These are phyloP conservation scores for Colletotrichum cuscutae DNA, from an alignment of 2,329 filamentous ascomycete genomes.

Conservation along the genomic window DNA sequence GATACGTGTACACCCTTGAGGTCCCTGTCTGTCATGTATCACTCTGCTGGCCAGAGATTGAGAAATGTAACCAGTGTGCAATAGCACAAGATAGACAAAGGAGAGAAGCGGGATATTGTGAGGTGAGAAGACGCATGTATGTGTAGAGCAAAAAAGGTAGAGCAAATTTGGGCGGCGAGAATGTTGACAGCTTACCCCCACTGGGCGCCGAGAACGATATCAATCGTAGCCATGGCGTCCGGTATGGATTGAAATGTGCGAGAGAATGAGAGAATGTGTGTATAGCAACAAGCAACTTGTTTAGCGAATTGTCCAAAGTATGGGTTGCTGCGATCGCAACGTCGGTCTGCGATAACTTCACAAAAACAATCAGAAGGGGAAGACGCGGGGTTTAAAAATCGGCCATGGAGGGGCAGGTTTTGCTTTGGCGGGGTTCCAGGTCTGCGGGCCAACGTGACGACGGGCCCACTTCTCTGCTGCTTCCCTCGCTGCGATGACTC, in stretches of 20 bases:
- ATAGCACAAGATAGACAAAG: not conserved
- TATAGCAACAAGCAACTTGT: slow-evolving; percentile 27
- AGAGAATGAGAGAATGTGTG: not conserved
- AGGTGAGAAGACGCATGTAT: not conserved
- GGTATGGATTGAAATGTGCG: not conserved
- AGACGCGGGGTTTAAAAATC: slow-evolving; percentile 34
- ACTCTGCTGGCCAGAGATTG: slow-evolving; percentile 12
- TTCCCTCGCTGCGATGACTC: not conserved
- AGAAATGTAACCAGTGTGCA: not conserved
- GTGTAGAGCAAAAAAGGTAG: slow-evolving; percentile 30
- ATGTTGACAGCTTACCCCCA: slow-evolving; percentile 46
- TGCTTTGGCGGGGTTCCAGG: slow-evolving; percentile 29
- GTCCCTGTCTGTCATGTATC: not conserved
- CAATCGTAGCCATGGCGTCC: slow-evolving; percentile 39
- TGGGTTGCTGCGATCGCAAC: slow-evolving; percentile 35
- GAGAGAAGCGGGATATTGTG: not conserved
- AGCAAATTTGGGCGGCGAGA: slow-evolving; percentile 27
- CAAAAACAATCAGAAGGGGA: slow-evolving; percentile 33
- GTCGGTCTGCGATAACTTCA: slow-evolving; percentile 35
- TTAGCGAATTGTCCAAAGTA: slow-evolving; percentile 26
- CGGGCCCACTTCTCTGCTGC: not conserved
- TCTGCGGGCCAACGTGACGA: not conserved
- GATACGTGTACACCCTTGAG: not conserved
- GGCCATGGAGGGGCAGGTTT: slow-evolving; percentile 35
- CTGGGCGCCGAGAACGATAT: slow-evolving; percentile 49